Percentiles rank a stretch among this genome's conserved stretches.
These are phyloP conservation scores for Aspergillus proliferans DNA, from an alignment of 2,329 filamentous ascomycete species.

Conservation along the genomic window DNA sequence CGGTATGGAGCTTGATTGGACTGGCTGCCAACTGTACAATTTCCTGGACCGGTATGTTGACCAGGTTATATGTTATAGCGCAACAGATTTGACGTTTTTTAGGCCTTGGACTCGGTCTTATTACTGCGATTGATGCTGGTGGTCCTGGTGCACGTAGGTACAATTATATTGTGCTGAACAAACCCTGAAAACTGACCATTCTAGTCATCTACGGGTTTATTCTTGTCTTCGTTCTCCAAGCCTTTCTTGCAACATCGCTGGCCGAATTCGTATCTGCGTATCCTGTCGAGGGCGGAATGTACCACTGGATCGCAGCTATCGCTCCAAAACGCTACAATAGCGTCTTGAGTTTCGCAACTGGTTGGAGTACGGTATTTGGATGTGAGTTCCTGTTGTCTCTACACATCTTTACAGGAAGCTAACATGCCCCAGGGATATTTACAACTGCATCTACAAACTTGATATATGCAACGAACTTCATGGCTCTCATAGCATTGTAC, in stretches of 20 bases:
- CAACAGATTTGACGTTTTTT: not conserved
- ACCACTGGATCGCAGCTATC: slow-evolving; percentile 47
- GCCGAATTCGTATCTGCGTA: slow-evolving; percentile 46
- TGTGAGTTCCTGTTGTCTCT: slow-evolving; percentile 16
- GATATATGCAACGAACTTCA: slow-evolving; percentile 39
- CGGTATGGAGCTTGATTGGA: slow-evolving; percentile 43
- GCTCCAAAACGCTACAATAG: slow-evolving; percentile 36
- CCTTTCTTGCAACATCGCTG: slow-evolving; percentile 41
- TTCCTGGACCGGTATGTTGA: slow-evolving; percentile 40
- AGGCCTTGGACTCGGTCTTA: slow-evolving; percentile 39
- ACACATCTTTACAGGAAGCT: not conserved
- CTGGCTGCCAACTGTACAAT: slow-evolving; percentile 47
- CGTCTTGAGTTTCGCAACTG: slow-evolving; percentile 41
- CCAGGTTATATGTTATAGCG: not conserved
- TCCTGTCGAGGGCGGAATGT: slow-evolving; percentile 47
- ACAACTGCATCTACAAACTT: slow-evolving; percentile 42
- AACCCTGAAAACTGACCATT: slow-evolving; percentile 9
- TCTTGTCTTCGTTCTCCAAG: slow-evolving; percentile 43
- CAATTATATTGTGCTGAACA: not conserved
- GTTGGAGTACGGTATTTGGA: slow-evolving; percentile 40
- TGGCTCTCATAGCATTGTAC: slow-evolving; percentile 41
- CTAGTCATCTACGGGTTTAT: slow-evolving; percentile 47
- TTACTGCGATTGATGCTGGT: slow-evolving; percentile 45
- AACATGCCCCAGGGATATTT: slow-evolving; percentile 35
- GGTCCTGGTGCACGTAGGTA: slow-evolving; percentile 38